These are phyloP conservation scores for Trichoderma virens DNA, from an alignment of 495 filamentous ascomycete genomes.

Conservation along the genomic window DNA sequence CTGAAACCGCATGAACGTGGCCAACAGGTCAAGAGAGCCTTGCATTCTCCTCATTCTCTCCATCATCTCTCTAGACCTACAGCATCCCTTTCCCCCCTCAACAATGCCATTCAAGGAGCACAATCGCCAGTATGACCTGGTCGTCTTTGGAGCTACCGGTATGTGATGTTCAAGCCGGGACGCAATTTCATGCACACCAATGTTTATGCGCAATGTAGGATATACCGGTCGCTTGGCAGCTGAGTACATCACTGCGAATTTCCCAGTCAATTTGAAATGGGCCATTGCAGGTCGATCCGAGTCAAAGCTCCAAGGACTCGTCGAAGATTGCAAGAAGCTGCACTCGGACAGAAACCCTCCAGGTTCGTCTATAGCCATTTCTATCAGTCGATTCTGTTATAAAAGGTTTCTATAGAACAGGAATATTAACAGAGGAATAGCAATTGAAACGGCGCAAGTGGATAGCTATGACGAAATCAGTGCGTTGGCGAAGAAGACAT, in stretches of 20 bases:
- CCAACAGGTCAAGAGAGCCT: background rate
- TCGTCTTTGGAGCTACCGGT: constrained; percentile 69
- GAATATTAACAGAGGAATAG: constrained; percentile 24
- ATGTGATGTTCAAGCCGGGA: constrained; percentile 2
- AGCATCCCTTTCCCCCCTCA: background rate
- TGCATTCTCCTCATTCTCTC: too few species aligned
- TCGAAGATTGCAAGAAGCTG: constrained; percentile 53
- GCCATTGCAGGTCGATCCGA: constrained; percentile 77
- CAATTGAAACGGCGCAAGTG: constrained; percentile 58
- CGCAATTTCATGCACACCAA: background rate
- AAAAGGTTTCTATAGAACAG: background rate
- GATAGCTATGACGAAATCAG: constrained; percentile 50
- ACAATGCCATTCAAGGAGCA: constrained; percentile 37
- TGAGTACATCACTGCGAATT: constrained; percentile 64
- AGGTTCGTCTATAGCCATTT: constrained; percentile 32
- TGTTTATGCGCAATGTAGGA: constrained; percentile 39
- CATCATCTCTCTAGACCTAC: too few species aligned
- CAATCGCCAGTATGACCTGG: constrained; percentile 66
- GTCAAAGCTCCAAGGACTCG: constrained; percentile 60
- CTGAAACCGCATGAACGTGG: background rate
- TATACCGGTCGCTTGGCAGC: constrained; percentile 78
- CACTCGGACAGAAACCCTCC: constrained; percentile 66
- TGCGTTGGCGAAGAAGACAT: constrained; percentile 64
- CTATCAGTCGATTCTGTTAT: background rate
- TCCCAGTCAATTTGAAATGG: constrained; percentile 81